phyloP scores from a whole-genome alignment of 495 filamentous ascomycete genomes.

The Endocarpon pusillum region DNA sequence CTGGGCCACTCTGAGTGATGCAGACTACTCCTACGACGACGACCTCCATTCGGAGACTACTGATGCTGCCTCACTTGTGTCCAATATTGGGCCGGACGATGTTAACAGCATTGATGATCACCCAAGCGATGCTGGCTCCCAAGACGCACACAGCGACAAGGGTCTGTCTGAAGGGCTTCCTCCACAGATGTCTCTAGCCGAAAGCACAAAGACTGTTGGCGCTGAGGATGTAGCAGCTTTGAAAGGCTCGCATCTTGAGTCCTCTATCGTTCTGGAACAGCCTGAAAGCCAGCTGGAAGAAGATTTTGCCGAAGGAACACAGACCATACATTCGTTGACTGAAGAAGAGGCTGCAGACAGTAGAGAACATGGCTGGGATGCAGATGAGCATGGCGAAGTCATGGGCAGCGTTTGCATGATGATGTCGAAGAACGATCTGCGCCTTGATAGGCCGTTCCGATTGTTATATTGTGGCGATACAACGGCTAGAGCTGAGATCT shows the following conservation, averaged over 20 bases:
- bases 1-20: constrained; percentile 30
- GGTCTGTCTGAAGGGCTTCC: constrained; percentile 27
- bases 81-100: constrained; percentile 27
- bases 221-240: too few relatives aligned
- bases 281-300: constrained; percentile 31
- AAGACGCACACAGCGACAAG: constrained; percentile 16
- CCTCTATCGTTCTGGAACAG: constrained; percentile 47
- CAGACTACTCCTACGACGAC: constrained; percentile 29
- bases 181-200: constrained; percentile 19
- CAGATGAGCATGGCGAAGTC: constrained; percentile 11
- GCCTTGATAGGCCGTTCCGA: constrained; percentile 46
- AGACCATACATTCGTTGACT: constrained; percentile 41
- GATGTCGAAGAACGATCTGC: constrained; percentile 47
- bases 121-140: constrained; percentile 14
- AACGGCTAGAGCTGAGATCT: constrained; percentile 45
- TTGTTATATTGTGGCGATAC: constrained; percentile 52
- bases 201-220: constrained; percentile 24
- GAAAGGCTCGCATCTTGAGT: too few relatives aligned
- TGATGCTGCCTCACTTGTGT: constrained; percentile 28
- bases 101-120: constrained; percentile 31
- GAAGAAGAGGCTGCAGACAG: constrained; percentile 31
- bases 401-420: constrained; percentile 50
- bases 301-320: constrained; percentile 42
- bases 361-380: constrained; percentile 24
- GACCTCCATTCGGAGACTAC: constrained; percentile 28